A percentile compares a stretch with the other conserved stretches of the same genome.
These are phyloP conservation scores for Microbotryum saponariae DNA, from an alignment of 1,284 basidiomycete genomes.

Conservation along the genomic window DNA sequence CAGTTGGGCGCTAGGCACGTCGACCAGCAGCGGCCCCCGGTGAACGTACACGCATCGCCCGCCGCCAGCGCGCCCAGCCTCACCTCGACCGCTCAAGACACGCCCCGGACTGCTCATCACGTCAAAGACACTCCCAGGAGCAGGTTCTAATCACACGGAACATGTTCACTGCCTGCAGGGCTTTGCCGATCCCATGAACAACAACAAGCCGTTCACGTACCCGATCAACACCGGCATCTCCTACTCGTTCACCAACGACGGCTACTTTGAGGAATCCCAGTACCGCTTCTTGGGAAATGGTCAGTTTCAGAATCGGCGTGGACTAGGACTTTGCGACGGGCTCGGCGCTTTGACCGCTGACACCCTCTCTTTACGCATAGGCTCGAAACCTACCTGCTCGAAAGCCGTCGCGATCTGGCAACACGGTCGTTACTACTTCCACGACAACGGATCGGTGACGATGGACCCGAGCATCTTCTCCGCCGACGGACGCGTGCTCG, in stretches of 20 bases:
- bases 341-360: background rate
- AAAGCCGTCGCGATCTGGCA: constrained; percentile 75
- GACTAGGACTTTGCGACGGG: no score
- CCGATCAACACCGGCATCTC: constrained; percentile 74
- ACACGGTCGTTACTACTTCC: constrained; percentile 62
- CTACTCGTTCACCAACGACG: constrained; percentile 67
- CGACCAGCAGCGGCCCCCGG: no score
- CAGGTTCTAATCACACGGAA: background rate
- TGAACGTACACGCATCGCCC: background rate
- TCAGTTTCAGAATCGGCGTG: constrained; percentile 36
- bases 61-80: background rate
- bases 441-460: constrained; percentile 53
- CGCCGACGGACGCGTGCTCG: constrained; percentile 75
- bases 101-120: background rate
- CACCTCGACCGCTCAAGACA: background rate
- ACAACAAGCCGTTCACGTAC: constrained; percentile 59
- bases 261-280: constrained; percentile 75
- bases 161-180: constrained; percentile 46
- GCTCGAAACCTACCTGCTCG: constrained; percentile 67
- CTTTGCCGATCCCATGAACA: constrained; percentile 72
- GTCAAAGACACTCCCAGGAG: background rate
- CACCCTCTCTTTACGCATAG: constrained; percentile 41
- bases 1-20: background rate
- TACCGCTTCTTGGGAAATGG: constrained; percentile 80
- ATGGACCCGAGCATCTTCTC: constrained; percentile 50